phyloP scores from a whole-genome alignment of 495 filamentous ascomycete species.

The Endocarpon pusillum region DNA sequence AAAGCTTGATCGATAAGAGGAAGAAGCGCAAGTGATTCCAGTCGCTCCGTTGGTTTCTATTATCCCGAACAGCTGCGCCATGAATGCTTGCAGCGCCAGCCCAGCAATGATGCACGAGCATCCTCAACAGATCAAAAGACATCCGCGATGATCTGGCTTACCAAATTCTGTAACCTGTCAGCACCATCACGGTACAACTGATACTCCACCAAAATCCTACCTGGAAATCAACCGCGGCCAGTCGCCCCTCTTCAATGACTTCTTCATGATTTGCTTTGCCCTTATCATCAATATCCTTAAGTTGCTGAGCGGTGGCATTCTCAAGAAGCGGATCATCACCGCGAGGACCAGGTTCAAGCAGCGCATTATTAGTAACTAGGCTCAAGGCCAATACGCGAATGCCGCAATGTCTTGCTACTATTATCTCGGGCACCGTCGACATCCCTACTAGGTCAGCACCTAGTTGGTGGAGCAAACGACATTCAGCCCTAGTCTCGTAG shows the following conservation, averaged over 20 bases:
- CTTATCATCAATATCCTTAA: conserved; percentile 37
- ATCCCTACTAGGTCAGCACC: conserved; percentile 65
- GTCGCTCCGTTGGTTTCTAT: no score
- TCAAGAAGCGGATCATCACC: conserved; percentile 38
- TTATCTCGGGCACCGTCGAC: conserved; percentile 64
- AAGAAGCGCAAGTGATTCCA: no score
- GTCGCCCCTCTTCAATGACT: conserved; percentile 45
- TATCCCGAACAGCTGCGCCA: no score
- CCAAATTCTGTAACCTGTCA: conserved; percentile 21
- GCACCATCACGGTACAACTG: conserved; percentile 5
- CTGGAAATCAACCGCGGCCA: conserved; percentile 53
- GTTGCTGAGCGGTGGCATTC: conserved; percentile 24
- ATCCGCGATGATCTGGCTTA: conserved; percentile 20
- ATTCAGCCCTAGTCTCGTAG: conserved; percentile 65
- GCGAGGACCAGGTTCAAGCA: conserved; percentile 42
- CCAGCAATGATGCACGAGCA: no score
- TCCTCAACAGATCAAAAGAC: no score
- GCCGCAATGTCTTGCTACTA: conserved; percentile 54
- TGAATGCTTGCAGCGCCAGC: no score
- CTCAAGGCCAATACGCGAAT: conserved; percentile 57
- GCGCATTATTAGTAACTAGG: conserved; percentile 58
- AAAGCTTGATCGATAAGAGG: conserved; percentile 41
- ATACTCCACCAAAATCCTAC: no score
- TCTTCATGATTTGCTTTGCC: conserved; percentile 60
- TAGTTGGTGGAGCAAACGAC: conserved; percentile 46